A percentile compares a stretch with the other conserved stretches of the same genome.
Evolutionary conservation across 192 early-diverging fungal species (phyloP).

Genomic region (Phlyctochytrium bullatum): DNA sequence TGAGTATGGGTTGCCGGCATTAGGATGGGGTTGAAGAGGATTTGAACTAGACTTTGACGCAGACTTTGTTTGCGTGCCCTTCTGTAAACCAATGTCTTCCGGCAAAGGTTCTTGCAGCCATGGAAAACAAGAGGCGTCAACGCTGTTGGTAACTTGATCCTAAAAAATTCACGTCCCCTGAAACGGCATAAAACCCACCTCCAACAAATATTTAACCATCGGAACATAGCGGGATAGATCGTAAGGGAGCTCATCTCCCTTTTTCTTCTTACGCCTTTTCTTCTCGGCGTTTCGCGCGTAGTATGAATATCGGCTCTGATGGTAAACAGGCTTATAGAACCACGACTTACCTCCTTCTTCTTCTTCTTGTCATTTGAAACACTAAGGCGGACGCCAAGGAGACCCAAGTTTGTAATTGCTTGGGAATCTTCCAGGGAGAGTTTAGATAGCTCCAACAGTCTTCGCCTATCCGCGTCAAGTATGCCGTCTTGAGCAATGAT

Average conservation of each 20-base stretch:
- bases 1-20: conserved; percentile 37
- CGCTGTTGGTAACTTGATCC: conserved; percentile 45
- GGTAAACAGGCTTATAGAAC: background rate
- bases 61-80: conserved; percentile 16
- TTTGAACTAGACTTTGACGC: conserved; percentile 23
- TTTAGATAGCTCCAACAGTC: conserved; percentile 67
- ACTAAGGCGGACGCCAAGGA: conserved; percentile 61
- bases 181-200: conserved; percentile 33
- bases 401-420: conserved; percentile 71
- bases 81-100: conserved; percentile 36
- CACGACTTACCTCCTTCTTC: conserved; percentile 25
- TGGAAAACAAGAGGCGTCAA: conserved; percentile 65
- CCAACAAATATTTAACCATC: conserved; percentile 65
- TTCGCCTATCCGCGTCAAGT: conserved; percentile 65
- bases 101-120: conserved; percentile 56
- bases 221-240: conserved; percentile 79
- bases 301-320: conserved; percentile 39
- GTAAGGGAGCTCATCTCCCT: conserved; percentile 61
- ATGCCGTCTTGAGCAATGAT: conserved; percentile 78
- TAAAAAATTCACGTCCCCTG: conserved; percentile 24
- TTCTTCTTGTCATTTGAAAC: conserved; percentile 51
- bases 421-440: conserved; percentile 72
- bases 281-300: conserved; percentile 49
- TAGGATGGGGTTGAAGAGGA: conserved; percentile 22
- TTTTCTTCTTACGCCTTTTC: conserved; percentile 46